phyloP scores from a whole-genome alignment of 192 early-diverging fungal genomes.

The Pecoramyces ruminantium region DNA sequence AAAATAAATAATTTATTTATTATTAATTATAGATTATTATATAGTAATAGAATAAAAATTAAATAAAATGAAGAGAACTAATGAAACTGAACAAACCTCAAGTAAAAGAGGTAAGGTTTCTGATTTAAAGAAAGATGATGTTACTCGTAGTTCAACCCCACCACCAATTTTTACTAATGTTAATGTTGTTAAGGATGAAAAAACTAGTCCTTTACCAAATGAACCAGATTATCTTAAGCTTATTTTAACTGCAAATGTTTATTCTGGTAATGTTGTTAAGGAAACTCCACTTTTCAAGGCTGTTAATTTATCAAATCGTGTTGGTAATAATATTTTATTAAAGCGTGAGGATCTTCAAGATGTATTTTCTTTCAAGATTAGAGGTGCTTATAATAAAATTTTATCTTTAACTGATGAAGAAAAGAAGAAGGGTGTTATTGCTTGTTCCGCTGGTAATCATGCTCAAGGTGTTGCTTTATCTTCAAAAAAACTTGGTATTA shows the following conservation, averaged over 20 bases:
- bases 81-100: not conserved
- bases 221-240: conserved; percentile 78
- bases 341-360: conserved; percentile 96
- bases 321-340: conserved; percentile 51
- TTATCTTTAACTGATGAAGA: conserved; percentile 64
- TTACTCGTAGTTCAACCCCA: not conserved
- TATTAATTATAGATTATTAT: too few species aligned
- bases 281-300: conserved; percentile 81
- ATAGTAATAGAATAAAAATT: not conserved
- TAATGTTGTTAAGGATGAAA: not conserved
- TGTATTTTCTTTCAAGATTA: conserved; percentile 95
- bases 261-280: conserved; percentile 61
- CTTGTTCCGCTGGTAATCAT: conserved; percentile 96
- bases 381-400: conserved; percentile 92
- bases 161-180: not conserved
- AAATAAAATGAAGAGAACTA: not conserved
- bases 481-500: conserved; percentile 78
- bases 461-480: conserved; percentile 91
- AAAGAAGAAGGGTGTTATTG: conserved; percentile 70
- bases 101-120: not conserved
- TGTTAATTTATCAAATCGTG: conserved; percentile 55
- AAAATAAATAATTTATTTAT: too few species aligned
- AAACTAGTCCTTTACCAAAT: not conserved
- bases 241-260: conserved; percentile 85
- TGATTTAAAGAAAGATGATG: not conserved